These are phyloP conservation scores for Thielaviopsis ethacetica DNA, from an alignment of 2,329 filamentous ascomycete species.

Conservation along the genomic window DNA sequence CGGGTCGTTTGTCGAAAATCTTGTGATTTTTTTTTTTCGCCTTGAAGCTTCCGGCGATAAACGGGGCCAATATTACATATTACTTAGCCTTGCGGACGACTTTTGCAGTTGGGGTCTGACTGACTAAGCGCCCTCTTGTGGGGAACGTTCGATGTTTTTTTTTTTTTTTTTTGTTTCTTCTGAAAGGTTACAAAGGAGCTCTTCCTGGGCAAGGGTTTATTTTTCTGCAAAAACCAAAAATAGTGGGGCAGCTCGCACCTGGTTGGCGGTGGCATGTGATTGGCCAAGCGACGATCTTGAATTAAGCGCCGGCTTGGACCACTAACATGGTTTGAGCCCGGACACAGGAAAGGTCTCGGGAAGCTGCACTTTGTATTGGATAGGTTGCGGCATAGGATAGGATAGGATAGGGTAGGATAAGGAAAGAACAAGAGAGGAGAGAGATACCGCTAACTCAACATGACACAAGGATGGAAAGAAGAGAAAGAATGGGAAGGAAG, in stretches of 20 bases:
- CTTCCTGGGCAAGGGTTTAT: background rate
- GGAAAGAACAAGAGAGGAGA: background rate
- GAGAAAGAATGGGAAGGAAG: background rate
- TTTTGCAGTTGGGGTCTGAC: background rate
- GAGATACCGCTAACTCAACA: background rate
- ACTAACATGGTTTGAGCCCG: constrained; percentile 10
- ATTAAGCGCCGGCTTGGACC: constrained; percentile 12
- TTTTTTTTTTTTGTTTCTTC: background rate
- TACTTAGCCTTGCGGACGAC: background rate
- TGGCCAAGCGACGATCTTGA: constrained; percentile 3
- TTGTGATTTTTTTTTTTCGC: background rate
- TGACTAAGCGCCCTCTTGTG: background rate
- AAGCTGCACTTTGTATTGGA: background rate
- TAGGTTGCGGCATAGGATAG: too few species aligned
- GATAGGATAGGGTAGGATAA: too few species aligned
- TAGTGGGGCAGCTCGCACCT: background rate
- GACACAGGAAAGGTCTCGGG: background rate
- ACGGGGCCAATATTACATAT: background rate
- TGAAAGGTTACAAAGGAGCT: background rate
- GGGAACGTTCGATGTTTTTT: background rate
- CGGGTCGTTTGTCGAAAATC: background rate
- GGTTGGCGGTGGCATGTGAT: constrained; percentile 4
- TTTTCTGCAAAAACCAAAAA: constrained; percentile 1
- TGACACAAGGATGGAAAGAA: background rate
- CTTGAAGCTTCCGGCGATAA: background rate